A percentile compares a stretch with the other conserved stretches of the same genome.
These are phyloP conservation scores for Triticum dicoccoides DNA, from an alignment of 176 grass and related monocot species.

Conservation along the genomic window DNA sequence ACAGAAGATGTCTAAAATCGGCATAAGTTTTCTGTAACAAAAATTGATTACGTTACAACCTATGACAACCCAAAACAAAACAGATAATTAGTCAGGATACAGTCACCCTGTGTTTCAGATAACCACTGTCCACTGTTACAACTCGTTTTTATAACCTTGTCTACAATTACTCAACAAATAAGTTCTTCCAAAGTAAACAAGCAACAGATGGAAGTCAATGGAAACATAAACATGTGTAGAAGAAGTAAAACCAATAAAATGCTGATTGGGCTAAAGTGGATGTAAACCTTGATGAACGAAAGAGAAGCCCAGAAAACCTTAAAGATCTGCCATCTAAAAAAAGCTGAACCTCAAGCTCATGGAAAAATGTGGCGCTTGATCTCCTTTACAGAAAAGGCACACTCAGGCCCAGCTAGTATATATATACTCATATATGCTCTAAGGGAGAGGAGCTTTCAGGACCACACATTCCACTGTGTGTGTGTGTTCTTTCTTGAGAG, in stretches of 20 bases:
- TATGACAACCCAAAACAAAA: neutral
- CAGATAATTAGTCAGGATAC: neutral
- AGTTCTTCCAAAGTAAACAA: neutral
- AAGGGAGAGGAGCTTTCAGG: conserved; percentile 44
- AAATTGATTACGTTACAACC: neutral
- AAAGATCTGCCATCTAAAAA: conserved; percentile 33
- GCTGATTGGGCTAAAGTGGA: conserved; percentile 6
- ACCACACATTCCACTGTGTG: conserved; percentile 30
- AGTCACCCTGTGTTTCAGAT: neutral
- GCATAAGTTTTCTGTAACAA: neutral
- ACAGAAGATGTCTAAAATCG: neutral
- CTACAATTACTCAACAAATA: neutral
- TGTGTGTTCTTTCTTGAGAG: neutral
- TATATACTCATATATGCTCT: conserved; percentile 29
- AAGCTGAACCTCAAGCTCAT: conserved; percentile 31
- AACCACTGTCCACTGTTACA: neutral
- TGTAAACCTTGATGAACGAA: conserved; percentile 11
- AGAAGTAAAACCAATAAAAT: neutral
- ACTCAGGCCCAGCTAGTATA: conserved; percentile 18
- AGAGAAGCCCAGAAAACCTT: conserved; percentile 16
- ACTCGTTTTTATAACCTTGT: neutral
- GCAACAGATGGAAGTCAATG: neutral
- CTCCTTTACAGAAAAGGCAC: conserved; percentile 20
- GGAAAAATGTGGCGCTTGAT: conserved; percentile 27
- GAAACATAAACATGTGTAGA: neutral